Evolutionary conservation across 2,329 filamentous ascomycete genomes (phyloP), one percentile per base, ranked within the genome.

Genomic region (Diaporthe helianthi): DNA sequence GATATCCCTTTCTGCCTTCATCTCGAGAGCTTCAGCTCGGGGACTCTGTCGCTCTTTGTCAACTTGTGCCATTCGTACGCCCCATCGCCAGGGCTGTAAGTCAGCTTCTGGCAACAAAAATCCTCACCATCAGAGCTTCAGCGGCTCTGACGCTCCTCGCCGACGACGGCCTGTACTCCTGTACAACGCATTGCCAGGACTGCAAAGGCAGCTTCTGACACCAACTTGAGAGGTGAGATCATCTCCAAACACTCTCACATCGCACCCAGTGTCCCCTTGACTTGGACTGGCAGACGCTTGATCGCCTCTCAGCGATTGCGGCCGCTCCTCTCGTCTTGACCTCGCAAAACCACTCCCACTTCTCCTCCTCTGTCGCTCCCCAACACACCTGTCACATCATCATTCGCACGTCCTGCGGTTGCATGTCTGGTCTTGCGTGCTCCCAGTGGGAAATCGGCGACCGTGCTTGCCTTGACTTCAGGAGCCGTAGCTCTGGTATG

Each of bases 181-280:
- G 58, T 36, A 63, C 58, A 63, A 36, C 58, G 58, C 26, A 63
- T 63, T n/a, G n/a, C 58, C 58, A 63, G 58, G 44, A 36, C 58
- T 63, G 41, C 58, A 63, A 24, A 63, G 8, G n/a, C 29, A 63
- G 58, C 44, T 36, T 49, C 58, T 63, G 44, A 36, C 44, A 63
- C 19, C 29, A 49, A 19, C 7, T 29, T 24, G 19, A 49, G 29
- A 63, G 44, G 58, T 49, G 49, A 63, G n/a, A 17, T 4, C 58
- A 38, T n/a, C 29, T 36, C 19, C 7, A 17, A 29, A 19, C 7
- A 24, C 13, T 13, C 44, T 47, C 58, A 49, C 8, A 24, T 12
- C 44, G 24, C n/a, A 49, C n/a, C 44, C 1, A 26, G n/a, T 44
- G 29, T 13, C 58, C 29, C 19, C 13, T 44, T 33, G 17, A 26